These are phyloP conservation scores for Theileria sp. DNA, from an alignment of 169 alveolate genomes.

Conservation along the genomic window DNA sequence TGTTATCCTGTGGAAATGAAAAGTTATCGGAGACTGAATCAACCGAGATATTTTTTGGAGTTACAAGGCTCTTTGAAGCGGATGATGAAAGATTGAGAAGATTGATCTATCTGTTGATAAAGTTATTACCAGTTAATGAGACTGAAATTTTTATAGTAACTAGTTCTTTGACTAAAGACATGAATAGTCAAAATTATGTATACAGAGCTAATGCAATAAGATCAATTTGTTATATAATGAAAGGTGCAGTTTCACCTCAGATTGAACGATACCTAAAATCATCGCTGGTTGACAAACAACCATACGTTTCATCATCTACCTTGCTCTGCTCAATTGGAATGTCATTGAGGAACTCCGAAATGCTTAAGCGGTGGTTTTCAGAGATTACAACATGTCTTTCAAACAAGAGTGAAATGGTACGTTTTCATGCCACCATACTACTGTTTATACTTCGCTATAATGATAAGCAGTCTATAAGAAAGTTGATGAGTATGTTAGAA, in stretches of 20 bases:
- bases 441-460: constrained; percentile 86
- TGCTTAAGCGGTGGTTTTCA: constrained; percentile 86
- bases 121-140: constrained; percentile 87
- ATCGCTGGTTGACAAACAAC: constrained; percentile 89
- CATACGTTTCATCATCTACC: constrained; percentile 92
- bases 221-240: constrained; percentile 91
- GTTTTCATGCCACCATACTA: constrained; percentile 92
- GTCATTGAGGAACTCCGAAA: constrained; percentile 84
- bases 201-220: constrained; percentile 95
- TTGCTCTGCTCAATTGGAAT: constrained; percentile 88
- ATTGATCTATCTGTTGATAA: constrained; percentile 88
- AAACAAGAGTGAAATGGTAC: constrained; percentile 87
- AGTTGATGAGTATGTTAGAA: constrained; percentile 47
- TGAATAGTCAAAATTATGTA: constrained; percentile 89
- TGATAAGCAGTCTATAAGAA: constrained; percentile 71
- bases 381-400: constrained; percentile 85
- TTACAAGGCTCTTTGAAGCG: constrained; percentile 92
- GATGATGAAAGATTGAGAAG: constrained; percentile 86
- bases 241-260: constrained; percentile 88
- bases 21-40: constrained; percentile 86
- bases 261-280: constrained; percentile 92
- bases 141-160: constrained; percentile 92
- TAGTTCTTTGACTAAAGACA: constrained; percentile 92
- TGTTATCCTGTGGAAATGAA: constrained; percentile 83
- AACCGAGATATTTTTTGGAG: constrained; percentile 90